Evolutionary conservation across 192 early-diverging fungal species (phyloP), one percentile per base, ranked within the genome.

Genomic region (Kickxella alabastrina): DNA sequence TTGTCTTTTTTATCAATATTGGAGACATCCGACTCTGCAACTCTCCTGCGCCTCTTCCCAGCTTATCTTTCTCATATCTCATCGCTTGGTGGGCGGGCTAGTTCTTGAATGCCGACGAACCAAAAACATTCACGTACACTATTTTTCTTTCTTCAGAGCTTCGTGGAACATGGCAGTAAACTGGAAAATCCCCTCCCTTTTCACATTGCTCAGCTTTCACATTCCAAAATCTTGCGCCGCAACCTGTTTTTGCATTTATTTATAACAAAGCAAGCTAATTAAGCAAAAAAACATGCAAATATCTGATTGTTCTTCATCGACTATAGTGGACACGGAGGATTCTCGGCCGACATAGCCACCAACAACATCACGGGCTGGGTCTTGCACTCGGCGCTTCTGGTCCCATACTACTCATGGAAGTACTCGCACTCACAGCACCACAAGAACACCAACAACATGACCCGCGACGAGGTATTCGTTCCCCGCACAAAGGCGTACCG

Each of bases 401-500:
- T 98, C 25, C 95, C 95, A 12, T 97, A 83, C 77, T 89, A 87
- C 72, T 88, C 94, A 24, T 97, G 94, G 94, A 85, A 87, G 64
- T 84, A 85, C 75, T 82, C 87, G 22, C 94, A 97, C 71, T 89
- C 85, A 28, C 85, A 82, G 65, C 95, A 98, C 80, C 95, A 98
- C 79, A 94, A 95, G 51, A 81, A 82, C 55, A 93, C 88, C 40
- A 86, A 83, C 53, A 86, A 92, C 77, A 83, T 98, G 85, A 78
- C 75, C 35, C 89, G 87, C 68, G 95, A 98, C 65, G 89, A 94
- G 77, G 95, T 98, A 36, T 98, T 95, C 79, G 88, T 96, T 8
- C 93, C 93, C 15, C 74, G 75, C 56, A 87, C 83, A 55, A 84
- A 89, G 54, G 69, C 72, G 47, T 59, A 71, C 50, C 57, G 83